Base-by-base conservation (phyloP, 495 filamentous ascomycete genomes). In the Penicillium pancosmium region DNA sequence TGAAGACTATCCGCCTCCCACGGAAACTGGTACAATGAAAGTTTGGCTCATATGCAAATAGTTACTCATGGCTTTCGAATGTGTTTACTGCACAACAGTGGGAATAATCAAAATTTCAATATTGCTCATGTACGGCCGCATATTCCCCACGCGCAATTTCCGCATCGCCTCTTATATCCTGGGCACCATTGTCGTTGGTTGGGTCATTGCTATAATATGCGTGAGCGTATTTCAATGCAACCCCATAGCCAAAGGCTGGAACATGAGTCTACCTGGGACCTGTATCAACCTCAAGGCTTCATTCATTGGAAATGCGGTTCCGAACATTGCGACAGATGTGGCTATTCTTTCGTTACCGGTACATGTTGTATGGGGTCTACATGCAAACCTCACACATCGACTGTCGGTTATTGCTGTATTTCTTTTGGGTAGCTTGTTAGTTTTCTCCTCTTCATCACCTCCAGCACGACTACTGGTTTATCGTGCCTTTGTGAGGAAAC, bases 281-380 rank as follows among this genome's bases (percentile, higher is more conserved):
- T 83, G 81, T 59, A 78, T 82, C 58, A 67, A 77, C 49, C 72
- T 76, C 33, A 74, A 74, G 44, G 68, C 52, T 8, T 78, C 77
- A 18, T 81, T 78, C 59, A 71, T 79, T 34, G 73, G 71, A 9
- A 78, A 79, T n/a, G 75, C 76, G 8, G 69, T 78, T 10, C 74
- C 75, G 31, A 82, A 78, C 38, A 75, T 84, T 23, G 54, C 75
- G 6, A 78, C 74, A 35, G 78, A 83, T 53, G 56, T 82, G 35
- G 60, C 68, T 11, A 82, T 83, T 16, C 65, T 82, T 4, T 52
- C 69, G n/a, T 65, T 83, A 19, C 80, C 80, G 1, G 59, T 80
- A 1, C 73, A 69, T 2, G 67, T 74, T 16, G 69, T 80, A 27
- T 80, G 75, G 77, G 61, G 57, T 10, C 40, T 81, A 43, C 70